phyloP scores from a whole-genome alignment of 129 eudicot species.

The Kitagawia praeruptora region DNA sequence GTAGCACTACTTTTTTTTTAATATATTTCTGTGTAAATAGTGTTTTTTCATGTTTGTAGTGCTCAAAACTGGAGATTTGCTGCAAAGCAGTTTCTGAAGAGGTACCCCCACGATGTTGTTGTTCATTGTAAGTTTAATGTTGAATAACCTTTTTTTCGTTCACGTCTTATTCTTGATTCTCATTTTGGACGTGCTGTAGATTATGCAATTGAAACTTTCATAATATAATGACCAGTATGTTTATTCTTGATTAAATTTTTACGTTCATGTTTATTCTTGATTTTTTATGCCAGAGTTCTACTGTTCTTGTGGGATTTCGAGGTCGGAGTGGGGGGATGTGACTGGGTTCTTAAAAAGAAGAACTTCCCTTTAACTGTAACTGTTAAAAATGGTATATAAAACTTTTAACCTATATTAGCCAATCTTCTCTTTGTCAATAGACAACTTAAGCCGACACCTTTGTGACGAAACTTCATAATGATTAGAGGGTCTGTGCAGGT shows the following conservation, averaged over 20 bases:
- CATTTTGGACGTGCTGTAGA: not conserved
- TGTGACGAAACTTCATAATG: not conserved
- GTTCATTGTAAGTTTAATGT: conserved; percentile 62
- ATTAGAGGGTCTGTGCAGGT: not conserved
- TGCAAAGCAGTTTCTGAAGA: conserved; percentile 77
- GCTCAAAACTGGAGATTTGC: conserved; percentile 81
- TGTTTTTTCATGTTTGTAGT: conserved; percentile 33
- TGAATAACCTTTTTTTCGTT: not conserved
- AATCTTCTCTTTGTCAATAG: not conserved
- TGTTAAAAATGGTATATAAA: not conserved
- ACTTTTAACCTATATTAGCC: not conserved
- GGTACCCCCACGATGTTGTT: conserved; percentile 55
- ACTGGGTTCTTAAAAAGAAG: not conserved
- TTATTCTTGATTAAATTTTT: too few species aligned
- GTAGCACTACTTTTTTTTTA: not conserved
- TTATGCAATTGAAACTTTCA: not conserved
- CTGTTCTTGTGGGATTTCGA: not conserved
- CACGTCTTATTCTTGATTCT: not conserved
- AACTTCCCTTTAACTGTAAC: not conserved
- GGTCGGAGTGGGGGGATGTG: not conserved
- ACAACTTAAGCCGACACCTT: not conserved
- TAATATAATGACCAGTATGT: not conserved
- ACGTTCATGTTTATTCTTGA: too few species aligned
- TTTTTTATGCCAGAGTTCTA: not conserved
- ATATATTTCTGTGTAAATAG: not conserved